These are phyloP conservation scores for Penicillium robsamsonii DNA, from an alignment of 495 filamentous ascomycete genomes.

Conservation along the genomic window DNA sequence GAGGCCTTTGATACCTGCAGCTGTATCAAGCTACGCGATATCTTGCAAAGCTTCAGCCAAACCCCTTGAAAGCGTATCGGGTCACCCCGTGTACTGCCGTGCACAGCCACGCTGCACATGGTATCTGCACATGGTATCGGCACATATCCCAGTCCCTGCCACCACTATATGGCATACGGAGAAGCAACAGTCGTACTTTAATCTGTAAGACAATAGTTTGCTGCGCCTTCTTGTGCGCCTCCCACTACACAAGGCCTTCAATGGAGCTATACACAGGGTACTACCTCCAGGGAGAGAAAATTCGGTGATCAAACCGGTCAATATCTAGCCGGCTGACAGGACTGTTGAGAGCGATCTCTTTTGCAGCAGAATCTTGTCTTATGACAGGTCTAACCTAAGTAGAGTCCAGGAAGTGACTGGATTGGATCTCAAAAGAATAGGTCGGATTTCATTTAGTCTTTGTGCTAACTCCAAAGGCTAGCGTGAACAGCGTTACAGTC, in stretches of 20 bases:
- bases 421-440: neutral
- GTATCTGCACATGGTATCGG: constrained; percentile 9
- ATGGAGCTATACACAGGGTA: neutral
- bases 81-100: constrained; percentile 14
- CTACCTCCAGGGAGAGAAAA: neutral
- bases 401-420: neutral
- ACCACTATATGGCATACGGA: neutral
- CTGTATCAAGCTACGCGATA: neutral
- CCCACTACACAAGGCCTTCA: constrained; percentile 1
- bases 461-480: neutral
- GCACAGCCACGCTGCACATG: constrained; percentile 12
- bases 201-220: neutral
- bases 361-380: neutral
- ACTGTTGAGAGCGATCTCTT: neutral
- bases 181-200: neutral
- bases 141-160: neutral
- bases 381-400: neutral
- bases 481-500: neutral
- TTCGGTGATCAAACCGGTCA: neutral
- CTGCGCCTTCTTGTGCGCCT: neutral
- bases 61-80: constrained; percentile 7
- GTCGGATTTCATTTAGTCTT: neutral
- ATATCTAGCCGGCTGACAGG: neutral
- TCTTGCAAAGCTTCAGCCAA: neutral
- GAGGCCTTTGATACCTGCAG: constrained; percentile 1